phyloP scores from a whole-genome alignment of 2,329 filamentous ascomycete species.

The Penicillium expansum region DNA sequence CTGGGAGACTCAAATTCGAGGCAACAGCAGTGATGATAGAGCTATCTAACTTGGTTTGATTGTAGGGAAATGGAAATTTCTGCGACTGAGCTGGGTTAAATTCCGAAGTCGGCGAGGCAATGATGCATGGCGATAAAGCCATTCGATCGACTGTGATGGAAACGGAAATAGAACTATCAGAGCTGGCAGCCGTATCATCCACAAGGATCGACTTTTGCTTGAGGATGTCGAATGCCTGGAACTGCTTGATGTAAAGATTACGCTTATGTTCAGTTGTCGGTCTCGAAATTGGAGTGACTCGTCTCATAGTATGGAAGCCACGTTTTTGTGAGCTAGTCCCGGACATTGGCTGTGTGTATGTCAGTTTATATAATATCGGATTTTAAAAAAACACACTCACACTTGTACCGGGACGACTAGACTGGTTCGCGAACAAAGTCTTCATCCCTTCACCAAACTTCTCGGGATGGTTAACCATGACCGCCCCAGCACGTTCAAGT shows the following conservation, averaged over 20 bases:
- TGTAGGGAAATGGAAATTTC: slow-evolving; percentile 63
- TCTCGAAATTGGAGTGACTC: slow-evolving; percentile 19
- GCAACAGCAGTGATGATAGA: slow-evolving; percentile 43
- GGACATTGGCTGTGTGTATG: slow-evolving; percentile 20
- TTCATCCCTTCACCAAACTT: slow-evolving; percentile 70
- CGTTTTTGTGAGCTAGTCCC: slow-evolving; percentile 45
- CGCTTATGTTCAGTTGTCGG: slow-evolving; percentile 3
- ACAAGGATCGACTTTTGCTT: slow-evolving; percentile 50
- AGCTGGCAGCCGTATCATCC: slow-evolving; percentile 35
- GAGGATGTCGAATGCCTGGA: slow-evolving; percentile 57
- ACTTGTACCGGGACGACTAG: slow-evolving; percentile 23
- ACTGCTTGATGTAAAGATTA: slow-evolving; percentile 57
- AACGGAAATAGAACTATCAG: slow-evolving; percentile 49
- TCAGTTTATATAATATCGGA: slow-evolving; percentile 6
- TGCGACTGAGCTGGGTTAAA: slow-evolving; percentile 46
- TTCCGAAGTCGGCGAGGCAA: slow-evolving; percentile 55
- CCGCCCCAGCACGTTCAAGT: slow-evolving; percentile 64
- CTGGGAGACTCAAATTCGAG: slow-evolving; percentile 54
- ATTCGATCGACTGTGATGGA: slow-evolving; percentile 65
- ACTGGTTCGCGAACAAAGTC: slow-evolving; percentile 51
- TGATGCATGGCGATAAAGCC: slow-evolving; percentile 60
- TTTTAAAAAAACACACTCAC: slow-evolving; percentile 19
- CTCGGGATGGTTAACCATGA: slow-evolving; percentile 72
- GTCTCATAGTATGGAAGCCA: slow-evolving; percentile 50
- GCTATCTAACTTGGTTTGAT: slow-evolving; percentile 44